A percentile compares a stretch with the other conserved stretches of the same genome.
phyloP scores from a whole-genome alignment of 805 yeast species.

The Yamadazyma tumulicola region DNA sequence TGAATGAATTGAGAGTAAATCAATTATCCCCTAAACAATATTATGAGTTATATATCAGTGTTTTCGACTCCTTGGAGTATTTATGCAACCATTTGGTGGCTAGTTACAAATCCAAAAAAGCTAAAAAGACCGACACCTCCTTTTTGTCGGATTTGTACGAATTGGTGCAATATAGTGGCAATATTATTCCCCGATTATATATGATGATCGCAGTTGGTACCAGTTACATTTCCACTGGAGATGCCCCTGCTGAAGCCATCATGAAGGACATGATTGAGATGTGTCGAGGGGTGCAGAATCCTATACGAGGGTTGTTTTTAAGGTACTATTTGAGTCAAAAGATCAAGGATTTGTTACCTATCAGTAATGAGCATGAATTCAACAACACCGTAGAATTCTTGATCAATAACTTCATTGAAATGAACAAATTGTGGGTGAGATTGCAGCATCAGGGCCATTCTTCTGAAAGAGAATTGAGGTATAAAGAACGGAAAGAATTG shows the following conservation, averaged over 20 bases:
- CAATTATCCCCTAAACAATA: conserved; percentile 82
- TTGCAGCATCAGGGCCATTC: conserved; percentile 94
- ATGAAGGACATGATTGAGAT: conserved; percentile 96
- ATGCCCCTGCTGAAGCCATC: conserved; percentile 79
- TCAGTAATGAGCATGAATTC: conserved; percentile 36
- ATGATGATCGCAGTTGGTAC: conserved; percentile 95
- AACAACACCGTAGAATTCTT: conserved; percentile 75
- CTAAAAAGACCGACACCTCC: conserved; percentile 25
- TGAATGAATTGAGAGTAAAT: conserved; percentile 77
- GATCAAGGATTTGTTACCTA: conserved; percentile 63
- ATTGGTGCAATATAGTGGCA: conserved; percentile 92
- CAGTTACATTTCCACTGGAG: conserved; percentile 73
- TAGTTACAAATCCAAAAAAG: conserved; percentile 63
- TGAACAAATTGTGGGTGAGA: conserved; percentile 98
- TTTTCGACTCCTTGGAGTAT: conserved; percentile 75
- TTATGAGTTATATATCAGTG: conserved; percentile 83
- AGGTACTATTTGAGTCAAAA: conserved; percentile 86
- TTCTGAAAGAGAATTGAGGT: conserved; percentile 70
- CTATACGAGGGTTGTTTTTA: conserved; percentile 85
- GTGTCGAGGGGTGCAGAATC: conserved; percentile 96
- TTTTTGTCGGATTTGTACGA: conserved; percentile 85
- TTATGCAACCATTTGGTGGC: conserved; percentile 64
- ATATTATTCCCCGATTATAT: conserved; percentile 86
- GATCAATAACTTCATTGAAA: conserved; percentile 85
- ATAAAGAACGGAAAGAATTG: conserved; percentile 78